phyloP scores from a whole-genome alignment of 306 rosid genomes.

The Sindora glabra region DNA sequence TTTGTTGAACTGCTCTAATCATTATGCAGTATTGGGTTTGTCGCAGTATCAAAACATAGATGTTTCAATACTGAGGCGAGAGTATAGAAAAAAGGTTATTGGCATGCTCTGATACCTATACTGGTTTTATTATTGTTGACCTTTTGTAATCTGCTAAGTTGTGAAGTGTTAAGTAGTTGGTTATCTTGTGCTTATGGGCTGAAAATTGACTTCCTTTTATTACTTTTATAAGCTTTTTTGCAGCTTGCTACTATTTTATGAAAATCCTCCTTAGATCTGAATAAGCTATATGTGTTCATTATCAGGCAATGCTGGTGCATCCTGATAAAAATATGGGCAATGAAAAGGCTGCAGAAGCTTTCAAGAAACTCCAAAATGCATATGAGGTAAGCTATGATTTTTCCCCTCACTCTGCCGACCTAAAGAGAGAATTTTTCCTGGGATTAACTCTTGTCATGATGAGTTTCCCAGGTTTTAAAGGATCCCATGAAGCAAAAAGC shows the following conservation, averaged over 20 bases:
- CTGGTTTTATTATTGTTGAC: constrained; percentile 7
- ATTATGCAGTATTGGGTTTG: constrained; percentile 79
- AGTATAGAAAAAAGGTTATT: constrained; percentile 84
- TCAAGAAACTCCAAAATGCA: constrained; percentile 98
- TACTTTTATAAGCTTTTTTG: constrained; percentile 5
- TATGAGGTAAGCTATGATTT: constrained; percentile 58
- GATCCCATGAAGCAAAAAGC: constrained; percentile 85
- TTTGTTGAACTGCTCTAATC: constrained; percentile 82
- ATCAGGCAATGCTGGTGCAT: constrained; percentile 97
- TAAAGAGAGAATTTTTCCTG: neutral
- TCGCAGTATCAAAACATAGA: constrained; percentile 63
- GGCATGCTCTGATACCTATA: constrained; percentile 15
- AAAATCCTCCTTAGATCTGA: constrained; percentile 18
- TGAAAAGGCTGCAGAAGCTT: constrained; percentile 97
- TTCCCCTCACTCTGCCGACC: constrained; percentile 7
- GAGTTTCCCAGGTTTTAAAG: constrained; percentile 62
- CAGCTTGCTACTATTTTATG: constrained; percentile 6
- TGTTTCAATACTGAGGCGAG: constrained; percentile 72
- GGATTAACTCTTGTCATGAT: constrained; percentile 4
- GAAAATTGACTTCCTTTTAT: neutral
- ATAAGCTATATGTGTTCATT: constrained; percentile 20
- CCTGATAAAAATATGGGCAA: constrained; percentile 99
- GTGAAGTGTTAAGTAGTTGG: neutral
- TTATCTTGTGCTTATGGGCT: constrained; percentile 8
- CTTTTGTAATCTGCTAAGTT: constrained; percentile 11